phyloP scores from a whole-genome alignment of 257 asterid species.

The Penstemon newberryi region DNA sequence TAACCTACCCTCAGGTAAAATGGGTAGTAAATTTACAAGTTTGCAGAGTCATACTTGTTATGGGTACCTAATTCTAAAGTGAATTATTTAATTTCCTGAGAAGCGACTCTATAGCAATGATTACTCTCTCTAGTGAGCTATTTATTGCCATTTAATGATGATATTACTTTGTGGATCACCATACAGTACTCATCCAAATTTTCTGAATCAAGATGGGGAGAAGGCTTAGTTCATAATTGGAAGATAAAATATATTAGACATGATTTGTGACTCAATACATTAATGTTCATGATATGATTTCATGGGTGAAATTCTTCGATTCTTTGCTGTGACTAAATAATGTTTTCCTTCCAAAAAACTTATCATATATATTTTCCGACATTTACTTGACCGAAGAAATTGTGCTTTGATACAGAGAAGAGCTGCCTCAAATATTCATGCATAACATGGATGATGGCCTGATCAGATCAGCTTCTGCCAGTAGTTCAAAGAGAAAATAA shows the following conservation, averaged over 20 bases:
- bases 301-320: not conserved
- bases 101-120: not conserved
- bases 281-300: not conserved
- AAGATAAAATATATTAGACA: too few species aligned
- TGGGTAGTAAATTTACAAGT: not conserved
- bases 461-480: constrained; percentile 28
- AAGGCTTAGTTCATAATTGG: not conserved
- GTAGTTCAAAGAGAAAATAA: constrained; percentile 32
- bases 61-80: not conserved
- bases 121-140: too few species aligned
- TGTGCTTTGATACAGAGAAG: constrained; percentile 51
- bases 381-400: not conserved
- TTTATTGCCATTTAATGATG: not conserved
- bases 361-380: not conserved
- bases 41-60: not conserved
- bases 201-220: not conserved
- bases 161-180: not conserved
- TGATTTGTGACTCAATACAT: not conserved
- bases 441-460: constrained; percentile 40
- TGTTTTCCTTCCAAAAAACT: not conserved
- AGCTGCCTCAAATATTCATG: constrained; percentile 60
- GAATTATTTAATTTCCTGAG: not conserved
- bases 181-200: not conserved
- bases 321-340: not conserved
- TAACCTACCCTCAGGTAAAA: not conserved